Evolutionary conservation across 257 asterid species (phyloP), one percentile per base, ranked within the genome.

Genomic region (Phtheirospermum japonicum): DNA sequence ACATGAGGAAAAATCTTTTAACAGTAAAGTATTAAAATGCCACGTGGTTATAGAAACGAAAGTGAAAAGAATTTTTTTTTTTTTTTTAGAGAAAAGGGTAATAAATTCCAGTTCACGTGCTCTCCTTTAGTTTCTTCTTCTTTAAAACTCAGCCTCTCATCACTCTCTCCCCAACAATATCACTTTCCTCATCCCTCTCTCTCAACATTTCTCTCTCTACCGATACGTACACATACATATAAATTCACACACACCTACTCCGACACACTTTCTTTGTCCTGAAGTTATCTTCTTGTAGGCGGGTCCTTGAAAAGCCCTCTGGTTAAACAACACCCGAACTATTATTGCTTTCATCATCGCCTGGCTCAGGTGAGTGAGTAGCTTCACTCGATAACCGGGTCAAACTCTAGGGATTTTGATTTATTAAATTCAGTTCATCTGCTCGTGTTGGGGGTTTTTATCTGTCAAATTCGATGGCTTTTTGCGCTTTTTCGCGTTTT

Each of bases 351-450:
- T 61, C 69, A 9, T 56, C 71, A 26, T 42, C 63, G 69, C 66
- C 51, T 20, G 70, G 58, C 60, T 69, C 70, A 61, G 81, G 85
- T 76, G 70, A 54, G 77, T 70, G 70, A 54, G 77, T 70, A 14
- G 46, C 75, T 70, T 64, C 66, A 73, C 74, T 79, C 69, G 65
- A n/a, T 26, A 32, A 57, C 55, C 67, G 69, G 75, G 79, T 79
- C 79, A 79, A 12, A 76, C 75, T 73, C 77, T 75, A 70, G 79
- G 84, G 84, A 57, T 72, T 69, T 70, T 62, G 57, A 51, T 63
- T 75, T 63, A 5, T 71, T 30, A 3, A 23, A 67, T 68, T 74
- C 48, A 55, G 23, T 42, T 72, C 63, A 73, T 65, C 71, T 61
- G 71, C 56, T 63, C 69, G 13, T 65, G 61, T 48, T n/a, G 54